Evolutionary conservation across 2,329 filamentous ascomycete species (phyloP).

Genomic region (Rhynchosporium graminicola): DNA sequence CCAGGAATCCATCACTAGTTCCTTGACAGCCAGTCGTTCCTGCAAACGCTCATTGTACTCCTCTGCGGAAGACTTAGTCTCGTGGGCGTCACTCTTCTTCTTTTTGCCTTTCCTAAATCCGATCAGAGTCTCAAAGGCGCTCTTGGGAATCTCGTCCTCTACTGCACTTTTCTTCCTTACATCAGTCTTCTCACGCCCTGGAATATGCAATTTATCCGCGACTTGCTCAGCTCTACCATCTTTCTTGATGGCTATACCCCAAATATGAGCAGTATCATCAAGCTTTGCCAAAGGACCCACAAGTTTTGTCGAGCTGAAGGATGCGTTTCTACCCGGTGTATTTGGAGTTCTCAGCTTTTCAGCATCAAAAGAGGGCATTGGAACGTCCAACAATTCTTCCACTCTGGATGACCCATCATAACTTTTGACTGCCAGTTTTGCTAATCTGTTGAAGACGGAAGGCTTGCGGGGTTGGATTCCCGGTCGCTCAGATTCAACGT

Average conservation of each 20-base stretch:
- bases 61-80: conserved; percentile 23
- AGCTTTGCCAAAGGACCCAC: conserved; percentile 7
- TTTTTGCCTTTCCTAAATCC: conserved; percentile 23
- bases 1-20: conserved; percentile 33
- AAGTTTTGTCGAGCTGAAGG: background rate
- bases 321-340: background rate
- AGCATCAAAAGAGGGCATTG: conserved; percentile 25
- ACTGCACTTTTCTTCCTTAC: conserved; percentile 21
- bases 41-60: conserved; percentile 28
- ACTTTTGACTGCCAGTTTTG: conserved; percentile 25
- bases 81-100: conserved; percentile 17
- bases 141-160: conserved; percentile 19
- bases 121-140: conserved; percentile 19
- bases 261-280: conserved; percentile 21
- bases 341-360: conserved; percentile 5
- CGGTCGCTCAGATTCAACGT: conserved; percentile 19
- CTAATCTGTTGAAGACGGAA: conserved; percentile 27
- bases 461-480: conserved; percentile 18
- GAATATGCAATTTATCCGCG: conserved; percentile 13
- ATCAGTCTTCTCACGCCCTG: conserved; percentile 6
- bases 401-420: conserved; percentile 31
- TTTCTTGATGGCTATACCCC: conserved; percentile 22
- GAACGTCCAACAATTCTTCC: conserved; percentile 30
- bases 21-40: conserved; percentile 29
- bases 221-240: conserved; percentile 18